phyloP scores from a whole-genome alignment of 306 rosid species.

The Castanea crenata region DNA sequence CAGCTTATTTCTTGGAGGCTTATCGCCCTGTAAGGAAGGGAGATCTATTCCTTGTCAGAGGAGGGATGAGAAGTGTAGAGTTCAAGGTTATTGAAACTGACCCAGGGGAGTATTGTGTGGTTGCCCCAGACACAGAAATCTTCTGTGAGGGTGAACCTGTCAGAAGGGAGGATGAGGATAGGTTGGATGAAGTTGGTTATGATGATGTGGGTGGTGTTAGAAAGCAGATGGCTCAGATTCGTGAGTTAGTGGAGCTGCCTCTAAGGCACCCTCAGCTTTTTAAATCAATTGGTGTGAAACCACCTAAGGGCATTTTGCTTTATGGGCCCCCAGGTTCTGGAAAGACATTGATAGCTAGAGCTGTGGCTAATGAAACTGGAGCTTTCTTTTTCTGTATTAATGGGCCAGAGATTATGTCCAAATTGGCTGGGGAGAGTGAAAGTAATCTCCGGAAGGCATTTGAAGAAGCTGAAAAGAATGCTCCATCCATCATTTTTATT shows the following conservation, averaged over 20 bases:
- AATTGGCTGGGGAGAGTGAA: conserved; percentile 74
- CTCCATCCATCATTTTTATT: conserved; percentile 68
- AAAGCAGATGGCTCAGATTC: conserved; percentile 76
- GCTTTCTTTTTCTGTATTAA: conserved; percentile 70
- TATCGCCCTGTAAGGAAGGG: conserved; percentile 71
- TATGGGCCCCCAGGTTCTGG: conserved; percentile 76
- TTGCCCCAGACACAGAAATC: conserved; percentile 66
- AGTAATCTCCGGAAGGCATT: conserved; percentile 72
- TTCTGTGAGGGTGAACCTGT: conserved; percentile 73
- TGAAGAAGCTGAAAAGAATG: conserved; percentile 77
- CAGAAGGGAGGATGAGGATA: conserved; percentile 66
- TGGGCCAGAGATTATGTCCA: conserved; percentile 72
- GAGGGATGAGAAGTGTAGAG: conserved; percentile 77
- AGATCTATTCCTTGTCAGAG: conserved; percentile 64
- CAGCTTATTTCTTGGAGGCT: conserved; percentile 74
- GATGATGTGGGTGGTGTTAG: conserved; percentile 77
- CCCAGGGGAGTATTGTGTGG: conserved; percentile 67
- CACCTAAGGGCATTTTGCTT: conserved; percentile 68
- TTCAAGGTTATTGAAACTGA: conserved; percentile 71
- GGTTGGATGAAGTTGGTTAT: conserved; percentile 68
- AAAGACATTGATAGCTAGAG: conserved; percentile 63
- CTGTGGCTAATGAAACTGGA: conserved; percentile 73
- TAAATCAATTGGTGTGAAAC: conserved; percentile 67
- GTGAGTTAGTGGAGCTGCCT: conserved; percentile 70
- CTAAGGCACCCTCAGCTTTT: conserved; percentile 71